phyloP scores from a whole-genome alignment of 257 asterid genomes.

The Forsythia viridissima region DNA sequence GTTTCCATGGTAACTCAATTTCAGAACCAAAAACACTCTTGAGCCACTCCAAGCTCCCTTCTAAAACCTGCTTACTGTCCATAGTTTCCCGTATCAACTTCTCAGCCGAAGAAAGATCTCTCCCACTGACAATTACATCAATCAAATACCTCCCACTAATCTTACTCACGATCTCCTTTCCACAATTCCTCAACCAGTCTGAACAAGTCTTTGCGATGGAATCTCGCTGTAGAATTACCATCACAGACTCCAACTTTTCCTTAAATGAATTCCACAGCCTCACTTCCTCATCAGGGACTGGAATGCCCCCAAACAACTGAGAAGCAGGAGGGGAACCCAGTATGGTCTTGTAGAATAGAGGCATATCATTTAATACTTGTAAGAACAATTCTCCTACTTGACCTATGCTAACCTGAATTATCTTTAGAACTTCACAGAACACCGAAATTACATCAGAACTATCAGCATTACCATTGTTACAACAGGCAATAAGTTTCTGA shows the following conservation, averaged over 20 bases:
- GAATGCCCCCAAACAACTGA: slow-evolving; percentile 97
- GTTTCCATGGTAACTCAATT: slow-evolving; percentile 95
- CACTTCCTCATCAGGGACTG: slow-evolving; percentile 90
- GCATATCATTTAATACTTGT: slow-evolving; percentile 91
- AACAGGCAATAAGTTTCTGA: slow-evolving; percentile 72
- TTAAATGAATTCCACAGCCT: slow-evolving; percentile 84
- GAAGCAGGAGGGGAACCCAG: slow-evolving; percentile 95
- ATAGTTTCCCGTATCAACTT: slow-evolving; percentile 86
- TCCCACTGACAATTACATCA: slow-evolving; percentile 79
- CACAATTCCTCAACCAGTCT: slow-evolving; percentile 91
- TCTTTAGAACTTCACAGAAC: slow-evolving; percentile 78
- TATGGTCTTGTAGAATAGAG: slow-evolving; percentile 82
- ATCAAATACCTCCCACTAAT: slow-evolving; percentile 75
- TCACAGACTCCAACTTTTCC: slow-evolving; percentile 75
- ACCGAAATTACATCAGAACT: slow-evolving; percentile 78
- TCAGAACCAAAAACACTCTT: slow-evolving; percentile 98
- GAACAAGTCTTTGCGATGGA: slow-evolving; percentile 83
- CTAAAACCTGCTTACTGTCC: slow-evolving; percentile 87
- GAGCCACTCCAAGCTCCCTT: slow-evolving; percentile 98
- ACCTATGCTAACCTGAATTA: slow-evolving; percentile 85
- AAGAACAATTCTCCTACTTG: slow-evolving; percentile 95
- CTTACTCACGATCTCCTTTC: slow-evolving; percentile 80
- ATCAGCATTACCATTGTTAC: slow-evolving; percentile 55
- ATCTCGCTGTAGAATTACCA: slow-evolving; percentile 69
- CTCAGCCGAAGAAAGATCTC: slow-evolving; percentile 90